A percentile compares a stretch with the other conserved stretches of the same genome.
These are phyloP conservation scores for Tolypocladium guangdongense DNA, from an alignment of 2,329 filamentous ascomycete genomes.

Conservation along the genomic window DNA sequence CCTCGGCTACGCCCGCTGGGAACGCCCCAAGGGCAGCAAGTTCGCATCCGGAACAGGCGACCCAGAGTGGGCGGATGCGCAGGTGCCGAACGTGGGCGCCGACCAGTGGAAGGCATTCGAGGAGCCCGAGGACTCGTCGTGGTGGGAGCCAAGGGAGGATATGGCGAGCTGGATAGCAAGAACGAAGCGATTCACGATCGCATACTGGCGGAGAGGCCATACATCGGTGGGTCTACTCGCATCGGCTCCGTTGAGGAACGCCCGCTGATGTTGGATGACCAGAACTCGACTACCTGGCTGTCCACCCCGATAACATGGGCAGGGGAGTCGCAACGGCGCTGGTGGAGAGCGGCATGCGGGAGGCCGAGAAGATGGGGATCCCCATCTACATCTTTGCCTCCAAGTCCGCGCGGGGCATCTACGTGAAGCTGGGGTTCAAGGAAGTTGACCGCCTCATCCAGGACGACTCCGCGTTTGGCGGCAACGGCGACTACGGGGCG, in stretches of 20 bases:
- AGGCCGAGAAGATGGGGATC: background rate
- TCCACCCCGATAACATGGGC: no score
- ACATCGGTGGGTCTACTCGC: no score
- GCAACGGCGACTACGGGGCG: no score
- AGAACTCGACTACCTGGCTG: no score
- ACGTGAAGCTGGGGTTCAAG: conserved; percentile 13
- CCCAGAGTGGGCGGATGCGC: no score
- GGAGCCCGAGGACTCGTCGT: conserved; percentile 2
- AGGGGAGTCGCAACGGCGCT: no score
- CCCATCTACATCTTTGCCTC: conserved; percentile 13
- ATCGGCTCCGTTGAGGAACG: no score
- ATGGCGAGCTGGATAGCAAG: conserved; percentile 11
- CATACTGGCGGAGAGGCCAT: no score
- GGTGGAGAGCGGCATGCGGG: no score
- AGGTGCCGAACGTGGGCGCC: no score
- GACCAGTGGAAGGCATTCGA: background rate
- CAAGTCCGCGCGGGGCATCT: conserved; percentile 10
- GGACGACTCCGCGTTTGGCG: conserved; percentile 9
- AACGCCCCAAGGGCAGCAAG: conserved; percentile 7
- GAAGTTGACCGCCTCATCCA: conserved; percentile 12
- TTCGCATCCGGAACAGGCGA: no score
- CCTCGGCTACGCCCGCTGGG: conserved; percentile 13
- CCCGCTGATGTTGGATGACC: no score
- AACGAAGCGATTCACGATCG: background rate
- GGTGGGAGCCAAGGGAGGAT: conserved; percentile 4